Evolutionary conservation across 169 alveolate genomes (phyloP).

Genomic region (Cryptosporidium sp.): DNA sequence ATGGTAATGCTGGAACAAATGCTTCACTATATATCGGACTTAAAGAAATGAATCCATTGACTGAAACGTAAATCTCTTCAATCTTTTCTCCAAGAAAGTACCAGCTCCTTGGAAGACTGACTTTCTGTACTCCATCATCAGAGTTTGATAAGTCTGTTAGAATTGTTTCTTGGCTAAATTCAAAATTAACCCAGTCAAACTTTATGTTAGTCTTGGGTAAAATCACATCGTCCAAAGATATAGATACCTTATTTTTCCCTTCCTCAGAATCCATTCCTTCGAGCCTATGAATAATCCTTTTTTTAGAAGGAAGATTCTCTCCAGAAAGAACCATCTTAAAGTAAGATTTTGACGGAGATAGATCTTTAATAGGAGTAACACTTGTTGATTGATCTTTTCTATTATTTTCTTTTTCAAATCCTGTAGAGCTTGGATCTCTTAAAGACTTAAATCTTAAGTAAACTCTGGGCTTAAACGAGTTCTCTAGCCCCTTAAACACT

Average conservation of each 20-base stretch:
- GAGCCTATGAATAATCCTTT: slow-evolving; percentile 45
- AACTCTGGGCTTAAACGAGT: slow-evolving; percentile 46
- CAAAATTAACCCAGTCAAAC: slow-evolving; percentile 42
- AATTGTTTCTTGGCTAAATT: slow-evolving; percentile 1
- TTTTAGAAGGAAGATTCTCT: slow-evolving; percentile 38
- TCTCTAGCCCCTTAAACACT: slow-evolving; percentile 49
- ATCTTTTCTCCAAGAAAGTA: slow-evolving; percentile 43
- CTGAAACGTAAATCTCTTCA: slow-evolving; percentile 52
- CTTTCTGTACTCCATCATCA: slow-evolving; percentile 69
- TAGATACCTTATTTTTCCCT: background rate
- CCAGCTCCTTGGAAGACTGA: slow-evolving; percentile 45
- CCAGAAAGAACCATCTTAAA: slow-evolving; percentile 39
- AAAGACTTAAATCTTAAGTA: slow-evolving; percentile 37
- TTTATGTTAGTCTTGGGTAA: background rate
- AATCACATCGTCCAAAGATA: slow-evolving; percentile 38
- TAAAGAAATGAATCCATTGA: slow-evolving; percentile 59
- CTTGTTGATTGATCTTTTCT: background rate
- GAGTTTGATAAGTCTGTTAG: slow-evolving; percentile 27
- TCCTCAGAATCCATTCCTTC: slow-evolving; percentile 32
- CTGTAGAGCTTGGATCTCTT: slow-evolving; percentile 1
- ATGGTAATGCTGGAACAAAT: slow-evolving; percentile 65
- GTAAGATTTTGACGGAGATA: slow-evolving; percentile 49
- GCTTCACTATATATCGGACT: slow-evolving; percentile 71
- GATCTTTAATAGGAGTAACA: background rate
- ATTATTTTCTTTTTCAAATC: background rate